Conservation (phyloP, 2,329 filamentous ascomycete species). For the Sarocladium brachiariae region DNA sequence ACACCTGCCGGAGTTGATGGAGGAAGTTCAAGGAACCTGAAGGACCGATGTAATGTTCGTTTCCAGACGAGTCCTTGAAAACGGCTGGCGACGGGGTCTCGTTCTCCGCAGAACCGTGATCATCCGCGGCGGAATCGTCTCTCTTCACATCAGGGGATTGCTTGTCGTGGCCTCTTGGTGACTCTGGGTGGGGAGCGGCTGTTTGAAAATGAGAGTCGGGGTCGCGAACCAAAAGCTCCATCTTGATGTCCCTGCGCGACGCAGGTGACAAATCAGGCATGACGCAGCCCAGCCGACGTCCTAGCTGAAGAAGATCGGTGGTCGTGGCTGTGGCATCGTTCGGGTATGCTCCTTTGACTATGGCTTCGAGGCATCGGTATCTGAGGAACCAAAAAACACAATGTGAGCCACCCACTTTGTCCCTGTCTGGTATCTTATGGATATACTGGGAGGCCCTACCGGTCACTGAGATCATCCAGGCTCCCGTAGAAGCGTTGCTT, state of each 20-base stretch:
- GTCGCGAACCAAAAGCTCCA: slow-evolving; percentile 14
- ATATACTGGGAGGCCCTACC: slow-evolving; percentile 20
- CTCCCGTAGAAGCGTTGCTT: slow-evolving; percentile 32
- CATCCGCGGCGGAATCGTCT: neutral
- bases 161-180: neutral
- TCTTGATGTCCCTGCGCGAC: slow-evolving; percentile 12
- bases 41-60: slow-evolving; percentile 30
- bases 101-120: neutral
- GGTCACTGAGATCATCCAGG: slow-evolving; percentile 28
- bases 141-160: neutral
- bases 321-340: slow-evolving; percentile 22
- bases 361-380: slow-evolving; percentile 28
- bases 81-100: slow-evolving; percentile 7
- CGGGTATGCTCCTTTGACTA: slow-evolving; percentile 28
- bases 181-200: neutral
- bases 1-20: slow-evolving; percentile 24
- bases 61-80: slow-evolving; percentile 23
- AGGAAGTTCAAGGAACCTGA: slow-evolving; percentile 30
- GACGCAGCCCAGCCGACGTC: slow-evolving; percentile 22
- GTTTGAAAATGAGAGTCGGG: neutral
- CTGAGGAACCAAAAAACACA: slow-evolving; percentile 12
- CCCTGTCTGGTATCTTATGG: no score
- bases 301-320: slow-evolving; percentile 23
- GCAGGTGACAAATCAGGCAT: slow-evolving; percentile 26
- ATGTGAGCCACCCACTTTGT: neutral